Evolutionary conservation across 768 basidiomycete genomes (phyloP), one percentile per base, ranked within the genome.

Genomic region (Tulasnella sp.): DNA sequence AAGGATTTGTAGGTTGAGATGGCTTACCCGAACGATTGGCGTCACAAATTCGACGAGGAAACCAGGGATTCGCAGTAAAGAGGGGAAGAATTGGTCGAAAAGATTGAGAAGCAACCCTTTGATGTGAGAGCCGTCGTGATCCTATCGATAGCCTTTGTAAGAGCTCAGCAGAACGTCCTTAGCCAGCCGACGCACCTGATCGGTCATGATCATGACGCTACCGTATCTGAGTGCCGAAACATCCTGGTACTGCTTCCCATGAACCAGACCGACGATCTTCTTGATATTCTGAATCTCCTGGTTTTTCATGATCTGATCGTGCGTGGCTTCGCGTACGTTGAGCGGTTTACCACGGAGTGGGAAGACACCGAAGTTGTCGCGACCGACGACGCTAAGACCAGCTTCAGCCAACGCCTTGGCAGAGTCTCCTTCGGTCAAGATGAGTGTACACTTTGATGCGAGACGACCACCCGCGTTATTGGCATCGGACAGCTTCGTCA

Each of bases 71-170:
- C 89, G 94, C 72, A 99, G 85, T 26, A 99, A 83, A 1, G 96
- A 97, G 0, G 97, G 97, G 80, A 90, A 98, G 80, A 95, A 98
- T 79, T 95, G 91, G 77, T 98, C 97, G 74, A 99, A 82, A 80
- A 95, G 98, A 81, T 99, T 99, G 82, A 99, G 95, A 65, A 99
- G 85, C 8, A 98, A 86, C n/a, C 97, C 97, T 80, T 99, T 99
- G 83, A 99, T 99, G 81, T 99, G 97, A n/a, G 97, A 98, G 67
- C 97, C 97, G 81, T 99, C 97, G 81, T 98, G 94, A 87, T 99
- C 97, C 94, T 97, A 78, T 26, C 66, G 62, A 5, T 22, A 22
- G 52, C 22, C 34, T 72, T 74, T 62, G 44, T 62, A 5, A 63
- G 65, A 63, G 26, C 22, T 26, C 29, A 37, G 32, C 44, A 62